Base-by-base conservation (phyloP, 2,329 filamentous ascomycete genomes). In the Annulohypoxylon truncatum region DNA sequence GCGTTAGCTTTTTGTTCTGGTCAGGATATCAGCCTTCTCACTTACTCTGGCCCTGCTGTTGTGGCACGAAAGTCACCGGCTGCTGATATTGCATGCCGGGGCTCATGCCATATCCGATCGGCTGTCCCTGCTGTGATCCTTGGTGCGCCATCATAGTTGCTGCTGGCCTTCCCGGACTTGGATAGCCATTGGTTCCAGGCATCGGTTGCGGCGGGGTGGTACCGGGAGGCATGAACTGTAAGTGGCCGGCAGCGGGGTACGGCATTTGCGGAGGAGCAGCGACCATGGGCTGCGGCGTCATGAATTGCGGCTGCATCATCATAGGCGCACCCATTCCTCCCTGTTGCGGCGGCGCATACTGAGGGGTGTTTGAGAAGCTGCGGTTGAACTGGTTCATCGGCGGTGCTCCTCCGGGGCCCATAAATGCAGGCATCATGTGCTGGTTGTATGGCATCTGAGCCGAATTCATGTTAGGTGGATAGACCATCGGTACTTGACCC, bases 121-220 rank as follows among this genome's bases (percentile, higher is more conserved):
- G 89, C 76, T 96, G 93, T 40, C 94, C 94, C 78, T 97, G 94
- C 75, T 97, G 95, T 26, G 94, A 97, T 59, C 93, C 93, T 80
- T 97, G 93, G 71, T 94, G 94, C 74, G 90, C 92, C 95, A 98
- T 98, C 90, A 96, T 93, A 1, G 93, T 90, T 10, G 96, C 93
- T 18, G 83, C 78, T 26, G 90, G 89, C 50, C 94, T 88, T 61
- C 93, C 90, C 0, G 95, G 95, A 76, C 95, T 97, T n/a, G 93
- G 92, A 75, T 92, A 97, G 13, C 93, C 93, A 72, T 90, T 92
- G 6, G 87, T 84, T 44, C 87, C 92, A 18, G 90, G 88, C 58
- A 89, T 85, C 7, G 82, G 79, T 70, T 88, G 87, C 26, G 85
- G 87, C 15, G 84, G 84, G 1, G 83, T 85, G 40, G 82, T 81